phyloP scores from a whole-genome alignment of 106 monocot genomes.

The Dactylorhiza incarnata region DNA sequence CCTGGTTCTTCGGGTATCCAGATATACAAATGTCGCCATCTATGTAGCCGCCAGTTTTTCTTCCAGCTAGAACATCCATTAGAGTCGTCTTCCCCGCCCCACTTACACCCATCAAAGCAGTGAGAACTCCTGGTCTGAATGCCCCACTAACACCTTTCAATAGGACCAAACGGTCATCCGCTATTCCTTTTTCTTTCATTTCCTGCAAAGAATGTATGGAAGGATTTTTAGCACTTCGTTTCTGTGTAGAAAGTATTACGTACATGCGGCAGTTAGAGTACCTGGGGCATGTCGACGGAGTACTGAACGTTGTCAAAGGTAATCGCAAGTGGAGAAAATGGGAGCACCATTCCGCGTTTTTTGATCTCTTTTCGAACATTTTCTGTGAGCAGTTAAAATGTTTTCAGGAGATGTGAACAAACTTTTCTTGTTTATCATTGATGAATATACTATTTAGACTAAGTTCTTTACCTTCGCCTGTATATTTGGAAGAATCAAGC shows the following conservation, averaged over 20 bases:
- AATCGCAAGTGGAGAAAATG: conserved; percentile 61
- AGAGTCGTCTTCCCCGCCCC: conserved; percentile 89
- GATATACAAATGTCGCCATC: conserved; percentile 66
- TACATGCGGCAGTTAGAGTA: conserved; percentile 6
- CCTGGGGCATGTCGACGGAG: conserved; percentile 77
- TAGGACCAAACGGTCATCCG: conserved; percentile 45
- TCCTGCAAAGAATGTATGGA: conserved; percentile 31
- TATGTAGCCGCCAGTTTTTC: conserved; percentile 85
- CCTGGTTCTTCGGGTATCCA: conserved; percentile 82
- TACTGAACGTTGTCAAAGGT: conserved; percentile 62
- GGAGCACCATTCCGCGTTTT: conserved; percentile 74
- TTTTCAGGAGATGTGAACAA: not conserved
- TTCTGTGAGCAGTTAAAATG: not conserved
- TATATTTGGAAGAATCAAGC: not conserved
- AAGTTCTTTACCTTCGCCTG: conserved; percentile 3
- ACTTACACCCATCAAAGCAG: conserved; percentile 88
- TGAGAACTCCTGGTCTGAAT: conserved; percentile 83
- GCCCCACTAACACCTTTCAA: conserved; percentile 70
- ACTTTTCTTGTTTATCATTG: not conserved
- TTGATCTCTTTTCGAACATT: not conserved
- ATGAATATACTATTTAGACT: too few species aligned
- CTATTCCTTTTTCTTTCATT: conserved; percentile 68
- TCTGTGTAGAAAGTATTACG: not conserved
- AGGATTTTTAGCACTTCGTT: not conserved
- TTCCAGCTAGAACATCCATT: conserved; percentile 85